Base-by-base conservation (phyloP, 2,329 filamentous ascomycete genomes). In the Verticillium zaregamsianum region DNA sequence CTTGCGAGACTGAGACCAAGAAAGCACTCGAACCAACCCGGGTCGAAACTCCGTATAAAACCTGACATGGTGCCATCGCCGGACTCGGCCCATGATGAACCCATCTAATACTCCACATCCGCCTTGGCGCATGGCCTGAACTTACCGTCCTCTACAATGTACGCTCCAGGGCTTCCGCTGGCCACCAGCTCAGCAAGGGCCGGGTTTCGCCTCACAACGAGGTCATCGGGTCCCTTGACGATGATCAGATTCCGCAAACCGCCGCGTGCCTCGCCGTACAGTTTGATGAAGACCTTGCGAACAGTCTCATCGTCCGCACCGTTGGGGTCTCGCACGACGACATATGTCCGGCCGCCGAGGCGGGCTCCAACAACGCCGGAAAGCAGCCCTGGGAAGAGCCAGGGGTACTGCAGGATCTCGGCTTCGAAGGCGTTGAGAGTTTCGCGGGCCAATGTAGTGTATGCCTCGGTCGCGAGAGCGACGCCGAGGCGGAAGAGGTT, bases 361-460 rank as follows among this genome's bases (percentile, higher is more conserved):
- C 89, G 85, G 4, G 89, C 86, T 1, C 88, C 86, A 11, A 97
- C 91, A 2, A 98, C 86, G 0, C 85, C 85, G 3, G 86, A 85
- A 68, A 98, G 82, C 68, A 98, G 81, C 4, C 90, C 90, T 0
- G 91, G 89, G 76, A 96, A 98, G 2, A 98, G 82, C 82, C 95
- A 96, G 0, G 95, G 93, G 69, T 98, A 93, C 73, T 98, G 93
- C 70, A 96, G 81, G 67, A 97, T 88, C 77, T 99, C 95, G 0
- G 91, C 89, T 68, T 96, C 92, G 67, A 99, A 99, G 0, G 93
- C 92, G 63, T 87, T 86, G 64, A 93, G 86, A 0, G 92, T 95
- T 66, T 90, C 85, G 58, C 85, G 83, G 0, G 92, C 93, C 58
- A 88, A 81, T 59, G 79, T 78, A 0, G 81, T 82, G 70, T 92